Evolutionary conservation across 306 rosid species (phyloP).

Genomic region (Herpetospermum pedunculosum): DNA sequence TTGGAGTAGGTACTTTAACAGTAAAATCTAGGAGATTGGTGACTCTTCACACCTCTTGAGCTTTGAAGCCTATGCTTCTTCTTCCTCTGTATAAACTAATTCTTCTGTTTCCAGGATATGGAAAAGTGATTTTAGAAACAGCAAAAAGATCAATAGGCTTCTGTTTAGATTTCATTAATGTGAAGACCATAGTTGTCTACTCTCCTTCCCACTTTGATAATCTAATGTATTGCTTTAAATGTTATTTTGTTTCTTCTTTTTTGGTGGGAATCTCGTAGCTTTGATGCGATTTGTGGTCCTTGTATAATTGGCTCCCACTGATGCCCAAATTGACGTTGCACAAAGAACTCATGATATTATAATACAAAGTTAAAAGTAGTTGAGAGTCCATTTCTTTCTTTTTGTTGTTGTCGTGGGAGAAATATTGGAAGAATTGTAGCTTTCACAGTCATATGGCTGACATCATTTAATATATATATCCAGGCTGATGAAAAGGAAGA

Average conservation of each 20-base stretch:
- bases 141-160: not conserved
- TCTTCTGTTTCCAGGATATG: not conserved
- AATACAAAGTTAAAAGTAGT: not conserved
- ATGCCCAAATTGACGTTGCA: constrained; percentile 15
- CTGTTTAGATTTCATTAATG: constrained; percentile 16
- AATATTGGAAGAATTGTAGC: not conserved
- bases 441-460: not conserved
- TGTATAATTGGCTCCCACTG: constrained; percentile 31
- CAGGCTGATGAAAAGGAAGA: not conserved
- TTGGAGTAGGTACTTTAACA: constrained; percentile 33
- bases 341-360: constrained; percentile 24
- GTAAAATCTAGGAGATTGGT: not conserved
- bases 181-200: constrained; percentile 16
- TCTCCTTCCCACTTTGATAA: not conserved
- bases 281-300: constrained; percentile 23
- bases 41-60: not conserved
- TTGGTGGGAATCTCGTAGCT: constrained; percentile 19
- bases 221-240: not conserved
- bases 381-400: not conserved
- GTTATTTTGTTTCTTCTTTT: constrained; percentile 8
- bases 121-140: not conserved
- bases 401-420: not conserved
- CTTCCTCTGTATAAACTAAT: not conserved
- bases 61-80: not conserved
- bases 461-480: not conserved